Evolutionary conservation across 176 grass and related monocot genomes (phyloP).

Genomic region (Leersia perrieri): DNA sequence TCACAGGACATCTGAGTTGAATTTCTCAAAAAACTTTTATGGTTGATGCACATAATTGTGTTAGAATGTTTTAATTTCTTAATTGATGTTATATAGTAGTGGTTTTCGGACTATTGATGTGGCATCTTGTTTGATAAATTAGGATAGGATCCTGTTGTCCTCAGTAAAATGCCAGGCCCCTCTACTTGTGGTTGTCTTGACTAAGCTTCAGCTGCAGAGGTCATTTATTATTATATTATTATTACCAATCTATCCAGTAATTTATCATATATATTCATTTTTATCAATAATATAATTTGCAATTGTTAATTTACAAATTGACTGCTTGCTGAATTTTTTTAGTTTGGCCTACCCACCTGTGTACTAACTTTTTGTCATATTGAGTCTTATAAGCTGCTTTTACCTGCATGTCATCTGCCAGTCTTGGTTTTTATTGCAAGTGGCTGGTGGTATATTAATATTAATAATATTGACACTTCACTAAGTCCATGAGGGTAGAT

Average conservation of each 20-base stretch:
- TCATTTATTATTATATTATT: neutral
- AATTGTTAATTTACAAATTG: neutral
- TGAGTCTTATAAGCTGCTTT: neutral
- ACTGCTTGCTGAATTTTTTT: neutral
- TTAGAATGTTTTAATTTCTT: neutral
- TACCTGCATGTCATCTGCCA: neutral
- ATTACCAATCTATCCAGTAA: neutral
- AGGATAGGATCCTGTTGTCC: neutral
- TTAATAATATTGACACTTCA: neutral
- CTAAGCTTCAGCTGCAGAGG: neutral
- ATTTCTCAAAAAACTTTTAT: neutral
- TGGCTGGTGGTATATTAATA: neutral
- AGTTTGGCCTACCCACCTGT: neutral
- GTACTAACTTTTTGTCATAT: neutral
- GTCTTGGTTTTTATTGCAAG: neutral
- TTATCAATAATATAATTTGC: neutral
- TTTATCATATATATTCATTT: neutral
- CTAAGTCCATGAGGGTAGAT: neutral
- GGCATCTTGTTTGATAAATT: conserved; percentile 6
- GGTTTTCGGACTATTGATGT: neutral
- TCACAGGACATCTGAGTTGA: neutral
- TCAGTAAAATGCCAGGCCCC: too few relatives aligned
- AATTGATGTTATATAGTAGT: neutral
- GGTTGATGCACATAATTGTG: neutral
- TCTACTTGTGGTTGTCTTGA: too few relatives aligned